phyloP scores from a whole-genome alignment of 2,329 filamentous ascomycete species.

The Arachnopeziza araneosa region DNA sequence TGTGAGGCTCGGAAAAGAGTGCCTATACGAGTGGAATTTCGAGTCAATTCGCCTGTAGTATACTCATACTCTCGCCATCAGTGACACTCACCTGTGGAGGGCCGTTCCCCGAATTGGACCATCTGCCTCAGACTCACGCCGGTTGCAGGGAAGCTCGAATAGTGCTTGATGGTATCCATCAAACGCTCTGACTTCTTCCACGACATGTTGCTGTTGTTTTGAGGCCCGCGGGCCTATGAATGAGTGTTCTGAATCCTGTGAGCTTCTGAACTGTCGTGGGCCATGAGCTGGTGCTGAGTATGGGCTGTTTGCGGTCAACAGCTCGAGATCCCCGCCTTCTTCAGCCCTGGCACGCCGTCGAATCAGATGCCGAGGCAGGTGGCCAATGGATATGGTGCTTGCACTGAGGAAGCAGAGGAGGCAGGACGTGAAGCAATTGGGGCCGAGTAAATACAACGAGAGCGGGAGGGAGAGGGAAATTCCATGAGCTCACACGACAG shows the following conservation, averaged over 20 bases:
- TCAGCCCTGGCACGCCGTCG: too few species aligned
- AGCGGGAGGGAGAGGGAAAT: neutral
- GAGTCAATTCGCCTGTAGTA: neutral
- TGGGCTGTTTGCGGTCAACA: neutral
- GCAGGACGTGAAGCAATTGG: neutral
- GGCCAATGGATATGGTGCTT: neutral
- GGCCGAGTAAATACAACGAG: neutral
- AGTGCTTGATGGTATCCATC: conserved; percentile 97
- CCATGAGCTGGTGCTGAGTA: neutral
- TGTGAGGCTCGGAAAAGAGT: conserved; percentile 96
- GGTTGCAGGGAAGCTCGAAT: conserved; percentile 93
- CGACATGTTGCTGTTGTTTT: conserved; percentile 58
- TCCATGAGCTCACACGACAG: neutral
- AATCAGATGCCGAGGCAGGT: neutral
- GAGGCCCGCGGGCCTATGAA: conserved; percentile 24
- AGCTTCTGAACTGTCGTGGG: neutral
- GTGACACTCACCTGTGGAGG: conserved; percentile 67
- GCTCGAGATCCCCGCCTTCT: neutral
- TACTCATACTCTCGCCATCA: neutral
- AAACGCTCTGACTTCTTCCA: conserved; percentile 87
- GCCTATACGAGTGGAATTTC: conserved; percentile 44
- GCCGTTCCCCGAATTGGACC: conserved; percentile 96
- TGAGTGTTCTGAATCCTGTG: neutral
- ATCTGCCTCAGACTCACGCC: conserved; percentile 96
- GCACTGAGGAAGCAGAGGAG: neutral